These are phyloP conservation scores for Cucumis cinereus DNA, from an alignment of 306 rosid species.

Conservation along the genomic window DNA sequence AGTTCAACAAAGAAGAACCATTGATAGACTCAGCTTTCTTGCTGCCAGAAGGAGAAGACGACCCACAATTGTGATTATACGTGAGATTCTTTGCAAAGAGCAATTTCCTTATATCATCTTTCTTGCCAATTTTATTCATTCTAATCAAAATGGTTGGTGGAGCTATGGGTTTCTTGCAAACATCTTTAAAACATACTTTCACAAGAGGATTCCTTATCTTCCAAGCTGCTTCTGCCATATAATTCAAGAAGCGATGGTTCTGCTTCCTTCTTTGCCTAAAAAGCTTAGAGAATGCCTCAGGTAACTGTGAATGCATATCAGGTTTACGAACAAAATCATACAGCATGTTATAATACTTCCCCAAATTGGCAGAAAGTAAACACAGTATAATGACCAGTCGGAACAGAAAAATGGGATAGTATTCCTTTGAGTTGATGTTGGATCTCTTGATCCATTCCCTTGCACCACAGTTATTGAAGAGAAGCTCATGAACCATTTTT, in stretches of 20 bases:
- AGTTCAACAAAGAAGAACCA: background rate
- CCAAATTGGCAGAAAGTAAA: constrained; percentile 20
- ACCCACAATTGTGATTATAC: background rate
- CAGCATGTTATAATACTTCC: constrained; percentile 5
- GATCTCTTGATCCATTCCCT: constrained; percentile 24
- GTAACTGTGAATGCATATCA: constrained; percentile 12
- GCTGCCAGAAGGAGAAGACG: background rate
- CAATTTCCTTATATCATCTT: background rate
- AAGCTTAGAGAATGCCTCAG: constrained; percentile 14
- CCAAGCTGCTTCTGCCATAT: constrained; percentile 31
- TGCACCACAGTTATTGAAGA: constrained; percentile 14
- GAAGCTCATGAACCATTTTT: constrained; percentile 12
- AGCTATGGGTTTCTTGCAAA: background rate
- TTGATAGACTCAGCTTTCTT: background rate
- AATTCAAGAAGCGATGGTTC: constrained; percentile 1
- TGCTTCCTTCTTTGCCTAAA: constrained; percentile 15
- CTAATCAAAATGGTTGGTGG: background rate
- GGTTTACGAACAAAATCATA: constrained; percentile 11
- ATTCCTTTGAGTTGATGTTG: constrained; percentile 6
- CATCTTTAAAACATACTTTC: background rate
- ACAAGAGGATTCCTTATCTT: constrained; percentile 36
- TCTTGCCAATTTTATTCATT: constrained; percentile 1
- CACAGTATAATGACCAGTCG: constrained; percentile 27
- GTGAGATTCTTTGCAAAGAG: background rate
- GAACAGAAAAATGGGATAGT: constrained; percentile 25